Percentiles rank a stretch among this genome's conserved stretches.
phyloP scores from a whole-genome alignment of 306 rosid species.

The Lupinus albus region DNA sequence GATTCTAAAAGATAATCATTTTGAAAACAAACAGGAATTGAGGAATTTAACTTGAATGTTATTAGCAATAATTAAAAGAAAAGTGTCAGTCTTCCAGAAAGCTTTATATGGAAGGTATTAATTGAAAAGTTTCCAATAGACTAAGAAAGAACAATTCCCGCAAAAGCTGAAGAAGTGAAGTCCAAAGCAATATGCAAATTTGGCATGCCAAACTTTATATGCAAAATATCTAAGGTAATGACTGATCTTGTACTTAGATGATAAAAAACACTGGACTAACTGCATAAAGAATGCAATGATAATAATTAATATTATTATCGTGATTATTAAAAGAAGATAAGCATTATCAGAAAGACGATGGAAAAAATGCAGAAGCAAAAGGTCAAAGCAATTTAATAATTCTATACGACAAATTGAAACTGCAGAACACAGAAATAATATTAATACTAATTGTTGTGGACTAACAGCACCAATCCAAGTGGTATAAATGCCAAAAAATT shows the following conservation, averaged over 20 bases:
- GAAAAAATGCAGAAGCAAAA: conserved; percentile 11
- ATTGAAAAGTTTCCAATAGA: neutral
- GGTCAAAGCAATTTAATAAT: conserved; percentile 5
- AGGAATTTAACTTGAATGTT: conserved; percentile 6
- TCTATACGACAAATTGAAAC: neutral
- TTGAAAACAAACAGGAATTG: conserved; percentile 26
- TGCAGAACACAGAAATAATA: neutral
- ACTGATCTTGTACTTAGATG: neutral
- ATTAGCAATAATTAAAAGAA: conserved; percentile 10
- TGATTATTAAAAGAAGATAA: conserved; percentile 2
- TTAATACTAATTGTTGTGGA: neutral
- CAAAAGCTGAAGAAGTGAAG: neutral
- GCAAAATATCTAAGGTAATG: neutral
- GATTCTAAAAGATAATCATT: conserved; percentile 25
- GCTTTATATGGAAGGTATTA: neutral
- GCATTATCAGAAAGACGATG: neutral
- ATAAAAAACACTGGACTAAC: neutral
- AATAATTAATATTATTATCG: neutral
- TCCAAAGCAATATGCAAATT: neutral
- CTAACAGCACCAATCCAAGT: conserved; percentile 15
- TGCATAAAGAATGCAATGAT: conserved; percentile 13
- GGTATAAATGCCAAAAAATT: neutral
- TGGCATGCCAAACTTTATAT: neutral
- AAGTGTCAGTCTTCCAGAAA: conserved; percentile 5
- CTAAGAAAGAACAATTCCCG: conserved; percentile 3